Evolutionary conservation across 495 filamentous ascomycete genomes (phyloP).

Genomic region (Daldinia concentrica): DNA sequence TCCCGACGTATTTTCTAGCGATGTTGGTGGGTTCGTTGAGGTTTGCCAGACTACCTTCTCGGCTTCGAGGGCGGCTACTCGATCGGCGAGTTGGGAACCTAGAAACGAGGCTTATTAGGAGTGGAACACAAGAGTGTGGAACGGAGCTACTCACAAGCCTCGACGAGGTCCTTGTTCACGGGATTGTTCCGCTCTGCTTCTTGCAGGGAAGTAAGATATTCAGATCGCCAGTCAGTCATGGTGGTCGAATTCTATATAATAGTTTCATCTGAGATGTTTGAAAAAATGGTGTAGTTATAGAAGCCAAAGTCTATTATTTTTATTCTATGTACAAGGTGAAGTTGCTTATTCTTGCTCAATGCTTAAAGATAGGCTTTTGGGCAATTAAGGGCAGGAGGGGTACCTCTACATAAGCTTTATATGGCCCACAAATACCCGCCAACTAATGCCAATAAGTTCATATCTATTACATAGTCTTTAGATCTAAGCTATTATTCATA

Average conservation of each 20-base stretch:
- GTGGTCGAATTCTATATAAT: constrained; percentile 34
- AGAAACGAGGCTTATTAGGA: constrained; percentile 2
- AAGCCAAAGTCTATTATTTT: constrained; percentile 1
- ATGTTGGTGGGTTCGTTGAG: background rate
- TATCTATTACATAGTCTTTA: background rate
- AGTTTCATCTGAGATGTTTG: constrained; percentile 32
- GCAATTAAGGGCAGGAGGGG: constrained; percentile 15
- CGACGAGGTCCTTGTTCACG: constrained; percentile 56
- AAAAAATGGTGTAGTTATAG: constrained; percentile 5
- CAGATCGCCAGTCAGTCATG: constrained; percentile 59
- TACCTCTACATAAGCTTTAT: constrained; percentile 17
- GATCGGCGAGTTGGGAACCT: constrained; percentile 78
- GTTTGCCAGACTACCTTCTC: constrained; percentile 54
- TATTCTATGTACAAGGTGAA: constrained; percentile 12
- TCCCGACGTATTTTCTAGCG: constrained; percentile 21
- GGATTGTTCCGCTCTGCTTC: constrained; percentile 56
- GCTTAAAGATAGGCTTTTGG: background rate
- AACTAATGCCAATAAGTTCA: constrained; percentile 10
- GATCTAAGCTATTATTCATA: background rate
- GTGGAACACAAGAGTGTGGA: background rate
- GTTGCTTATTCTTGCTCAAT: constrained; percentile 11
- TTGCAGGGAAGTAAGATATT: constrained; percentile 54
- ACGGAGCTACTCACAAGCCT: constrained; percentile 51
- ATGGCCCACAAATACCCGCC: constrained; percentile 28
- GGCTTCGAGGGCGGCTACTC: constrained; percentile 65